These are phyloP conservation scores for Acacia acuminata DNA, from an alignment of 306 rosid genomes.

Conservation along the genomic window DNA sequence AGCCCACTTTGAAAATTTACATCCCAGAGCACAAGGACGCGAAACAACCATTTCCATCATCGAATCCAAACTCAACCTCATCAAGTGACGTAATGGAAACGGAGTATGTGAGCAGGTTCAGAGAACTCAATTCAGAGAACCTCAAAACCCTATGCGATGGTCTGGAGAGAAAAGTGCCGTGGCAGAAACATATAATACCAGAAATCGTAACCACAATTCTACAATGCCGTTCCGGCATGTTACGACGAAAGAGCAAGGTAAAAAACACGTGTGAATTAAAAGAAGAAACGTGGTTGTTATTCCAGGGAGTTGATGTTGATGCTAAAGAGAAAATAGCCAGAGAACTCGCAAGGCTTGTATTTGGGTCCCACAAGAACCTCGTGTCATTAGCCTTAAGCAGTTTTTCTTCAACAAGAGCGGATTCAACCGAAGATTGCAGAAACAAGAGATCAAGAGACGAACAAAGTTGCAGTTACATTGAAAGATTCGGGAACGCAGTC, in stretches of 20 bases:
- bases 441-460: constrained; percentile 84
- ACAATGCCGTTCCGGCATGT: constrained; percentile 78
- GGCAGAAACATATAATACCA: constrained; percentile 77
- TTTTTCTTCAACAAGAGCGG: constrained; percentile 73
- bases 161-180: constrained; percentile 70
- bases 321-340: constrained; percentile 75
- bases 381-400: constrained; percentile 67
- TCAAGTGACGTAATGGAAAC: constrained; percentile 70
- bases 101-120: constrained; percentile 60
- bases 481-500: constrained; percentile 68
- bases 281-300: constrained; percentile 93
- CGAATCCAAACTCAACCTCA: constrained; percentile 69
- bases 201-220: constrained; percentile 69
- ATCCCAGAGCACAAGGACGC: constrained; percentile 44
- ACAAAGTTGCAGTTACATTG: constrained; percentile 68
- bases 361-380: constrained; percentile 62
- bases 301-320: constrained; percentile 79
- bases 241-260: constrained; percentile 59
- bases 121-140: constrained; percentile 68
- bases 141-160: constrained; percentile 64
- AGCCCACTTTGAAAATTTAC: constrained; percentile 57
- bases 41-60: constrained; percentile 37
- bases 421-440: constrained; percentile 67
- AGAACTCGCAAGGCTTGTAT: constrained; percentile 71
- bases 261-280: constrained; percentile 38